Evolutionary conservation across 2,329 filamentous ascomycete species (phyloP).

Genomic region (Sclerotinia sclerotiorum): DNA sequence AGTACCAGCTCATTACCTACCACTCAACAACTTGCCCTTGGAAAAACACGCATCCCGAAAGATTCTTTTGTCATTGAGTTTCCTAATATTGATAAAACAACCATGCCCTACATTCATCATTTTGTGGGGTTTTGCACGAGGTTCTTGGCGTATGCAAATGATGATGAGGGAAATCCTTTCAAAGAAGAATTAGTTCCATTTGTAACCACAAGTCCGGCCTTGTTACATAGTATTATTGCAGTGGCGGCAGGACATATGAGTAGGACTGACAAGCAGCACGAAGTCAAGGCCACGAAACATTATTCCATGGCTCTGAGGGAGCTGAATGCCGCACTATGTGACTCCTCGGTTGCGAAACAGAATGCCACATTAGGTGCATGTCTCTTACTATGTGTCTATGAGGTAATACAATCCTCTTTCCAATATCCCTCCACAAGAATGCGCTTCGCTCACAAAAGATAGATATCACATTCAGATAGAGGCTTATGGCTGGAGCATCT

Average conservation of each 20-base stretch:
- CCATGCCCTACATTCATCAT: slow-evolving; percentile 39
- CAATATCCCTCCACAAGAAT: not conserved
- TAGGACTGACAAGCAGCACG: slow-evolving; percentile 35
- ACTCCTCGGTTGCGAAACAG: slow-evolving; percentile 32
- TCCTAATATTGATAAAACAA: slow-evolving; percentile 34
- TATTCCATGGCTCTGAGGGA: slow-evolving; percentile 37
- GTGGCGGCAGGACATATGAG: slow-evolving; percentile 38
- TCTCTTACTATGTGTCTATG: slow-evolving; percentile 39
- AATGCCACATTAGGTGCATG: slow-evolving; percentile 38
- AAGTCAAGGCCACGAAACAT: slow-evolving; percentile 34
- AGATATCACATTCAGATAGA: slow-evolving; percentile 38
- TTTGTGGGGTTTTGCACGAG: slow-evolving; percentile 39
- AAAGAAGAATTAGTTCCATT: slow-evolving; percentile 36
- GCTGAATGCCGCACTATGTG: slow-evolving; percentile 33
- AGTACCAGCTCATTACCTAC: slow-evolving; percentile 17
- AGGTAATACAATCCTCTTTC: slow-evolving; percentile 29
- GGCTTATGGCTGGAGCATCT: slow-evolving; percentile 38
- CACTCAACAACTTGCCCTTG: slow-evolving; percentile 21
- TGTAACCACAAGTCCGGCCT: slow-evolving; percentile 34
- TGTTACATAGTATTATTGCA: slow-evolving; percentile 39
- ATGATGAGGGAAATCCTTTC: slow-evolving; percentile 39
- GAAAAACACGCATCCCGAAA: slow-evolving; percentile 26
- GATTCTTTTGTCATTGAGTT: slow-evolving; percentile 39
- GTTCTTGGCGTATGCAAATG: slow-evolving; percentile 38
- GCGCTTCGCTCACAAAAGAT: slow-evolving; percentile 18